These are phyloP conservation scores for Naganishia onofrii DNA, from an alignment of 768 basidiomycete genomes.

Conservation along the genomic window DNA sequence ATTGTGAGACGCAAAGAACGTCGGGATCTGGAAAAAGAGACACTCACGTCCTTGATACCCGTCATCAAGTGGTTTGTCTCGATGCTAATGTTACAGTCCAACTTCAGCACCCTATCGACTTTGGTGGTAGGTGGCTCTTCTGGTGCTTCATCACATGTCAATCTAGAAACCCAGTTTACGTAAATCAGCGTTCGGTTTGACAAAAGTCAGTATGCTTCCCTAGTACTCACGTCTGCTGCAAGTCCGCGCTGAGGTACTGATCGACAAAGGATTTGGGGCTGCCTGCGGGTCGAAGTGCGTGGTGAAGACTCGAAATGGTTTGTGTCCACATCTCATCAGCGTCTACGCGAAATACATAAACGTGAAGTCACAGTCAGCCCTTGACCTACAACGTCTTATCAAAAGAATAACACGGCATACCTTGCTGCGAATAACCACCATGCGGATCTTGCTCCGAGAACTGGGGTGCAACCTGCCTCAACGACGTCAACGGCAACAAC, in stretches of 20 bases:
- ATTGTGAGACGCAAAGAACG: neutral
- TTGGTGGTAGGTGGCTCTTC: constrained; percentile 68
- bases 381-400: neutral
- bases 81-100: constrained; percentile 86
- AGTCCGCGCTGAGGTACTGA: constrained; percentile 37
- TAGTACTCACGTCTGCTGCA: constrained; percentile 38
- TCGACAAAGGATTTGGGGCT: constrained; percentile 37
- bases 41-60: constrained; percentile 74
- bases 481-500: constrained; percentile 61
- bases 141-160: constrained; percentile 76
- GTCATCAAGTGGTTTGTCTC: constrained; percentile 83
- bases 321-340: constrained; percentile 51
- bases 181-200: neutral
- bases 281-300: constrained; percentile 17
- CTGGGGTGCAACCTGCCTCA: constrained; percentile 81
- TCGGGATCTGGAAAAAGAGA: neutral
- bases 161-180: constrained; percentile 53
- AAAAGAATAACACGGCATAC: constrained; percentile 38
- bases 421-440: constrained; percentile 77
- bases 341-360: constrained; percentile 31
- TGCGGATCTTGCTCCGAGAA: constrained; percentile 68
- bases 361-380: neutral
- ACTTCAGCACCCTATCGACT: constrained; percentile 74
- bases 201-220: neutral
- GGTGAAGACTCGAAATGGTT: constrained; percentile 39